Evolutionary conservation across 2,329 filamentous ascomycete species (phyloP), one percentile per base, ranked within the genome.

Genomic region (Setomelanomma holmii): DNA sequence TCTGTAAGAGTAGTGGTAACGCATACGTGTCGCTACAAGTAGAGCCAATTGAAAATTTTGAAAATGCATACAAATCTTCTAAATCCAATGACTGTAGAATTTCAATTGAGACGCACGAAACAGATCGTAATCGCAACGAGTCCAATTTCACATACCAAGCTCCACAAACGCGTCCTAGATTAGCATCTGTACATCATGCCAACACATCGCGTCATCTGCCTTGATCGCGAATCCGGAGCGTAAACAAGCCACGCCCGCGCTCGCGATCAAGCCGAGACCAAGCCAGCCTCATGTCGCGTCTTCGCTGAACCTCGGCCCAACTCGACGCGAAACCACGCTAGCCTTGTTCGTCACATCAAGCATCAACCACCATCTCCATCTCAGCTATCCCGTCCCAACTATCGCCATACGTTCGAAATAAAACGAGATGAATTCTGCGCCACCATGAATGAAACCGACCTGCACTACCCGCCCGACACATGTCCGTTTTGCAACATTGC

Each of bases 401-500:
- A n/a, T n/a, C n/a, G n/a, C n/a, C n/a, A n/a, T n/a, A n/a, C n/a
- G n/a, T n/a, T n/a, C n/a, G n/a, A n/a, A n/a, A n/a, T n/a, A n/a
- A n/a, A n/a, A n/a, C n/a, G n/a, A n/a, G n/a, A n/a, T n/a, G n/a
- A n/a, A n/a, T n/a, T n/a, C 30, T 39, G 24, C 46, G 33, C 47
- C 41, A 30, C 17, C 3, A 71, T 71, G 67, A 63, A 66, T 40
- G 68, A 70, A 58, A 54, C 61, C 4, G 69, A 72, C 34, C 62
- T 68, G 3, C 69, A 74, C 48, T 80, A 80, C 63, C 76, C 78
- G 5, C 52, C 63, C 1, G 67, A 76, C 23, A 40, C 68, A 35
- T 87, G 84, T 66, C 81, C 84, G 14, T 87, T 87, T 70, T 87
- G 84, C 75, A 78, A 69, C 51, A 86, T 86, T 56, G 79, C 83